phyloP scores from a whole-genome alignment of 2,329 filamentous ascomycete species.

The Didymellaceae sp. region DNA sequence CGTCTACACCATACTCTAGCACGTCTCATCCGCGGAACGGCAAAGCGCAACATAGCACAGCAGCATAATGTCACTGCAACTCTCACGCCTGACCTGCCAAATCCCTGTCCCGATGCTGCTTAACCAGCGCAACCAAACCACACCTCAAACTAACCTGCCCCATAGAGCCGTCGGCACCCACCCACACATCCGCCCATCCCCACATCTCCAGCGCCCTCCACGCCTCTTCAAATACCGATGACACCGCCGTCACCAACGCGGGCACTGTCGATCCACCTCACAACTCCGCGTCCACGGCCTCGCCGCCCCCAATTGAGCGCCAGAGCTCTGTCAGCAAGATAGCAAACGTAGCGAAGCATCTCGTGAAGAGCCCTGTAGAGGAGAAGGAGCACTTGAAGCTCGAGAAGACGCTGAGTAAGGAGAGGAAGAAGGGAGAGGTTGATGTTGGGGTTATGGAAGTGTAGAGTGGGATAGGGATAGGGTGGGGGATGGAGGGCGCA shows the following conservation, averaged over 20 bases:
- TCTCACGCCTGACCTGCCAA: too few species aligned
- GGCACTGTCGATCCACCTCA: background rate
- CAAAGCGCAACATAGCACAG: background rate
- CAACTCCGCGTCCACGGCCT: background rate
- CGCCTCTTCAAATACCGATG: conserved; percentile 3
- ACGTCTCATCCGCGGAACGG: background rate
- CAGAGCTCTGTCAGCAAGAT: conserved; percentile 12
- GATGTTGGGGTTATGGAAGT: conserved; percentile 8
- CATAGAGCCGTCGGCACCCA: background rate
- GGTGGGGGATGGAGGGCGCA: background rate
- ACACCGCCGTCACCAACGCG: background rate
- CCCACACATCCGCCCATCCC: background rate
- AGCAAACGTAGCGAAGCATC: conserved; percentile 4
- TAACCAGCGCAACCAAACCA: background rate
- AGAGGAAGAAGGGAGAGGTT: conserved; percentile 15
- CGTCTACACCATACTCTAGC: background rate
- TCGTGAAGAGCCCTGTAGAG: conserved; percentile 14
- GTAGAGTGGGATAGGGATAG: background rate
- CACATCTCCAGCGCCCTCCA: background rate
- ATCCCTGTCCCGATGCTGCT: background rate
- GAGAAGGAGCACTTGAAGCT: conserved; percentile 12
- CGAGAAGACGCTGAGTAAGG: conserved; percentile 11
- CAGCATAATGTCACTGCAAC: too few species aligned
- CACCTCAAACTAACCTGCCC: background rate
- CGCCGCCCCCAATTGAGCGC: conserved; percentile 3